Evolutionary conservation across 495 filamentous ascomycete species (phyloP).

Genomic region (Penicillium mononematosum): DNA sequence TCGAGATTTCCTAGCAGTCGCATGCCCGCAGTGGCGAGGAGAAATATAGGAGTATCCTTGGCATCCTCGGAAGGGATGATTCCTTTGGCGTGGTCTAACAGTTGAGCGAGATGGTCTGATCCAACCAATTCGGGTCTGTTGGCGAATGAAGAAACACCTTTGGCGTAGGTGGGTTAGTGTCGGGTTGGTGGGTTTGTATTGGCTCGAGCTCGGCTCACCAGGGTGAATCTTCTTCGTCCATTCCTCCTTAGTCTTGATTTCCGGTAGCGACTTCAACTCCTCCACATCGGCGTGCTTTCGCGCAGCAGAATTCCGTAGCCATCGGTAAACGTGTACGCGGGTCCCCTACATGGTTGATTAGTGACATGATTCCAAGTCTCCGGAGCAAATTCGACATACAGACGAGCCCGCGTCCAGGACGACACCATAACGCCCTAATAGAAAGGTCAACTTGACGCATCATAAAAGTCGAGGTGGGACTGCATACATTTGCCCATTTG

Average conservation of each 20-base stretch:
- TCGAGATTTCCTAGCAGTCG: slow-evolving; percentile 76
- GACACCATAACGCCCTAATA: slow-evolving; percentile 60
- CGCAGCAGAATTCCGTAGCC: slow-evolving; percentile 73
- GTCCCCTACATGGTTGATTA: slow-evolving; percentile 59
- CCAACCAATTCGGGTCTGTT: slow-evolving; percentile 74
- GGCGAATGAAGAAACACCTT: slow-evolving; percentile 86
- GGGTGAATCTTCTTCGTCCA: slow-evolving; percentile 95
- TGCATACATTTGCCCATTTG: slow-evolving; percentile 53
- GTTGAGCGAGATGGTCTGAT: slow-evolving; percentile 69
- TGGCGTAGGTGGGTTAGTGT: slow-evolving; percentile 8
- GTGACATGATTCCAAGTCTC: background rate
- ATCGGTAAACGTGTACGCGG: slow-evolving; percentile 88
- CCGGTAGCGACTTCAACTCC: slow-evolving; percentile 69
- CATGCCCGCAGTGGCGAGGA: slow-evolving; percentile 97
- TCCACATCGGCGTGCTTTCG: slow-evolving; percentile 57
- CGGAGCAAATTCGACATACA: slow-evolving; percentile 36
- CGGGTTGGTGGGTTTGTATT: background rate
- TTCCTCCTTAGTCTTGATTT: slow-evolving; percentile 74
- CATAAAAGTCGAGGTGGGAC: slow-evolving; percentile 7
- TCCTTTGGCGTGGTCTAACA: slow-evolving; percentile 82
- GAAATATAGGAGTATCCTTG: slow-evolving; percentile 83
- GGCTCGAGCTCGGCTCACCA: slow-evolving; percentile 46
- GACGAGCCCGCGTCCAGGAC: slow-evolving; percentile 71
- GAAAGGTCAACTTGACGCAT: slow-evolving; percentile 1
- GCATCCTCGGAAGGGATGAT: slow-evolving; percentile 76